Evolutionary conservation across 176 grass and related monocot species (phyloP).

Genomic region (Avena eriantha): DNA sequence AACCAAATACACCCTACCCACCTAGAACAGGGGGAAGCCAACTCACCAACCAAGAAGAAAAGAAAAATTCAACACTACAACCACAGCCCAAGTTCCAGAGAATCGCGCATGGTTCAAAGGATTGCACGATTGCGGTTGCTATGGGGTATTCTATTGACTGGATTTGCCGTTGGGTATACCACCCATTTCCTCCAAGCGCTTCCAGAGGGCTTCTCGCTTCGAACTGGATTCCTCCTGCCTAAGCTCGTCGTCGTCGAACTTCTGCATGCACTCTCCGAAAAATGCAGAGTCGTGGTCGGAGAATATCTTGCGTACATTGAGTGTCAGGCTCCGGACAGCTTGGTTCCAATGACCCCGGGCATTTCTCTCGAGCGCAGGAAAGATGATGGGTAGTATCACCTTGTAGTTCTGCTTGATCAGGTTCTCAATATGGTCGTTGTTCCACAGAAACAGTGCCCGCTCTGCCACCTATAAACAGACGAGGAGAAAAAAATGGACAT

Average conservation of each 20-base stretch:
- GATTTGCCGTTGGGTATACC: constrained; percentile 51
- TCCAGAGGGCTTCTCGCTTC: constrained; percentile 71
- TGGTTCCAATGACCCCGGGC: constrained; percentile 83
- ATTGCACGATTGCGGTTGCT: constrained; percentile 20
- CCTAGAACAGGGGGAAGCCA: constrained; percentile 51
- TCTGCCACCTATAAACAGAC: constrained; percentile 76
- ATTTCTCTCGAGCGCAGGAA: constrained; percentile 90
- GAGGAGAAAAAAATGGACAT: constrained; percentile 32
- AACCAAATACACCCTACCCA: constrained; percentile 50
- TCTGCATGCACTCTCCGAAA: constrained; percentile 70
- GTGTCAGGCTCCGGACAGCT: constrained; percentile 84
- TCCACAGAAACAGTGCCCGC: constrained; percentile 96
- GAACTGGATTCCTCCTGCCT: constrained; percentile 68
- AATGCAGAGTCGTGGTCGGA: constrained; percentile 77
- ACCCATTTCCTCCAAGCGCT: constrained; percentile 77
- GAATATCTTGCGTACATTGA: constrained; percentile 94
- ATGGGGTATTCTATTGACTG: constrained; percentile 49
- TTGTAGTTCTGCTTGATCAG: constrained; percentile 97
- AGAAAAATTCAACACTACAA: constrained; percentile 51
- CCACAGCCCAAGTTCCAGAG: constrained; percentile 47
- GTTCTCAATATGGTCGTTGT: constrained; percentile 96
- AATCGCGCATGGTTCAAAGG: constrained; percentile 39
- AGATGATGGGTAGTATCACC: constrained; percentile 91
- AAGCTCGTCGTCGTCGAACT: constrained; percentile 73
- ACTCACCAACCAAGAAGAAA: constrained; percentile 49